These are phyloP conservation scores for Knufia fluminis DNA, from an alignment of 2,329 filamentous ascomycete genomes.

Conservation along the genomic window DNA sequence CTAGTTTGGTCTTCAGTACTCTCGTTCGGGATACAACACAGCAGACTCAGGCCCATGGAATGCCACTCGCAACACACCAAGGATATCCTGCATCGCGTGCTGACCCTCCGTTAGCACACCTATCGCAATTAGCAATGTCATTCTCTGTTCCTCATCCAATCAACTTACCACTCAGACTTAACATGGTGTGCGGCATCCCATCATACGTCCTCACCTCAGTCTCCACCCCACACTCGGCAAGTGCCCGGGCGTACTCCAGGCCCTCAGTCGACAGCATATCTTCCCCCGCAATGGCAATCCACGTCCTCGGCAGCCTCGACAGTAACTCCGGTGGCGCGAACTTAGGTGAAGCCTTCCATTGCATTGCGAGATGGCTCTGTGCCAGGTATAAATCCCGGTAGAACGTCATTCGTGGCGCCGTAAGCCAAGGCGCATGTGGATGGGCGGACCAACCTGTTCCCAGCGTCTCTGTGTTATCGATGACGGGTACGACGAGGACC, in stretches of 20 bases:
- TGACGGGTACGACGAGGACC: conserved; percentile 49
- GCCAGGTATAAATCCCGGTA: conserved; percentile 49
- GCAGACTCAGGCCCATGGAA: too few species aligned
- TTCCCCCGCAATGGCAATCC: conserved; percentile 45
- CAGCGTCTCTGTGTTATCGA: conserved; percentile 45
- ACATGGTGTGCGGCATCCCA: conserved; percentile 49
- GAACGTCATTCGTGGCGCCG: conserved; percentile 37
- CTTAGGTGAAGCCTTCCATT: conserved; percentile 47
- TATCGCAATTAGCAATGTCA: too few species aligned
- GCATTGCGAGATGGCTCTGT: conserved; percentile 31
- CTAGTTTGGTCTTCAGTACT: too few species aligned
- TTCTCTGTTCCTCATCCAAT: too few species aligned
- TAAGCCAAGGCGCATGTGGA: conserved; percentile 26
- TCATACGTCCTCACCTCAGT: conserved; percentile 43
- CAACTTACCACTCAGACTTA: conserved; percentile 46
- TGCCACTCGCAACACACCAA: too few species aligned
- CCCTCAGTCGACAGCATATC: conserved; percentile 49
- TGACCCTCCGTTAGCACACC: too few species aligned
- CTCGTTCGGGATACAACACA: too few species aligned
- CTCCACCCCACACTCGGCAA: conserved; percentile 38
- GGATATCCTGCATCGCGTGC: too few species aligned
- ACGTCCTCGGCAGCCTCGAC: conserved; percentile 40
- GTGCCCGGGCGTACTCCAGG: conserved; percentile 40
- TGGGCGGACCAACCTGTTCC: conserved; percentile 21
- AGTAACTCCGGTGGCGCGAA: conserved; percentile 42